Evolutionary conservation across 116 monocot genomes (phyloP).

Genomic region (Cymodocea nodosa): DNA sequence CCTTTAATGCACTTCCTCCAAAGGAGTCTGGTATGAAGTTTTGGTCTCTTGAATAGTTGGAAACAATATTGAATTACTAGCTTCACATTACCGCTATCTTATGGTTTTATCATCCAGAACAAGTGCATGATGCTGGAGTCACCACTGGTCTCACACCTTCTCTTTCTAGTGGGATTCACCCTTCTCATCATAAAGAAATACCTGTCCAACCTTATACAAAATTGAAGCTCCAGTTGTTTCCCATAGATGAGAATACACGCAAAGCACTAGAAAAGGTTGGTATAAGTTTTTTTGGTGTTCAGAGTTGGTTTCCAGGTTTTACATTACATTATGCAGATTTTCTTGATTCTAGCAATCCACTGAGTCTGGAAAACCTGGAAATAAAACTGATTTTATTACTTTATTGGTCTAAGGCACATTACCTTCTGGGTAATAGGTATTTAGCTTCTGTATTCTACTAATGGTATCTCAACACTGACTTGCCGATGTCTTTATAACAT

Average conservation of each 20-base stretch:
- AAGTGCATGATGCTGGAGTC: slow-evolving; percentile 12
- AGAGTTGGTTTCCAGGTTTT: not conserved
- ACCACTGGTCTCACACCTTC: slow-evolving; percentile 5
- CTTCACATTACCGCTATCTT: not conserved
- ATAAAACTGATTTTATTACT: no score
- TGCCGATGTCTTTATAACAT: not conserved
- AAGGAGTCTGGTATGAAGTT: slow-evolving; percentile 2
- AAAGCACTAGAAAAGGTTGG: slow-evolving; percentile 77
- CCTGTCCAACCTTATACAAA: slow-evolving; percentile 34
- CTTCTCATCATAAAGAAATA: slow-evolving; percentile 25
- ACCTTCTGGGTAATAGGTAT: no score
- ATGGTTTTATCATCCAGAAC: slow-evolving; percentile 13
- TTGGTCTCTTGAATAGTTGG: not conserved
- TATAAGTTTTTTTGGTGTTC: not conserved
- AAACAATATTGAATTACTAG: not conserved
- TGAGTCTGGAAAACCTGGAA: no score
- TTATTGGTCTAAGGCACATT: no score
- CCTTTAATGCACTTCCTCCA: slow-evolving; percentile 8
- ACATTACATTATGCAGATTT: no score
- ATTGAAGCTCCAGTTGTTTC: slow-evolving; percentile 90
- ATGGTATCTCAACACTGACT: no score
- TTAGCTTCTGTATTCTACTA: no score
- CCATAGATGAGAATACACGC: slow-evolving; percentile 67
- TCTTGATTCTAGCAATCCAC: no score
- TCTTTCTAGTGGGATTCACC: slow-evolving; percentile 12